phyloP scores from a whole-genome alignment of 2,329 filamentous ascomycete genomes.

The Xylaria hypoxylon region DNA sequence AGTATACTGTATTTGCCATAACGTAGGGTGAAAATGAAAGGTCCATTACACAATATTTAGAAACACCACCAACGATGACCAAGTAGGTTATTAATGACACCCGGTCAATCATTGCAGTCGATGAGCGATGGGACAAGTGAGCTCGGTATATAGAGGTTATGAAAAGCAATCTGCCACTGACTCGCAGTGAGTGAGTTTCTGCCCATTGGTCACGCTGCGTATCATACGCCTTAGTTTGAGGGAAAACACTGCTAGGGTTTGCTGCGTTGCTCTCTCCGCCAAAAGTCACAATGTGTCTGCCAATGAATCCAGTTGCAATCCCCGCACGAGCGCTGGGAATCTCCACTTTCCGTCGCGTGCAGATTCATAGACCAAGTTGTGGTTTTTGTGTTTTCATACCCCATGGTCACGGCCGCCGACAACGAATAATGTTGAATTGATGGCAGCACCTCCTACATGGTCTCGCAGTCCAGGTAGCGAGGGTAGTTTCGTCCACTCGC shows the following conservation, averaged over 20 bases:
- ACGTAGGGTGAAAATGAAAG: too few species aligned
- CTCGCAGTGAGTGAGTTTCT: too few species aligned
- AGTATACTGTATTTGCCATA: too few species aligned
- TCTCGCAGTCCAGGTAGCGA: conserved; percentile 4
- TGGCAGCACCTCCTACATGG: neutral
- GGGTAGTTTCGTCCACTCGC: neutral
- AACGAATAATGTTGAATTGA: neutral
- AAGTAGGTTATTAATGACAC: too few species aligned
- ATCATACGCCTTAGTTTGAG: neutral
- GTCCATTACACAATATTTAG: too few species aligned
- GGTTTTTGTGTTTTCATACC: neutral
- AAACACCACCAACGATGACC: too few species aligned
- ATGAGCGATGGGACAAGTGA: too few species aligned
- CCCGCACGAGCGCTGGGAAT: neutral
- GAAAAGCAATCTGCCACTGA: too few species aligned
- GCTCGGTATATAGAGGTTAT: too few species aligned
- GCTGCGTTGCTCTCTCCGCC: conserved; percentile 8
- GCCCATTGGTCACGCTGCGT: neutral
- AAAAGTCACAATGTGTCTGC: neutral
- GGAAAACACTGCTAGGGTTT: neutral
- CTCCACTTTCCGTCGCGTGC: neutral
- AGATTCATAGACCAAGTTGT: neutral
- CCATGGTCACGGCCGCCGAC: conserved; percentile 4
- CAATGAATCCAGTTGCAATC: neutral
- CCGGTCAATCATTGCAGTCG: too few species aligned